Evolutionary conservation across 2,329 filamentous ascomycete genomes (phyloP), one percentile per base, ranked within the genome.

Genomic region (Aspergillus pseudoterreus): DNA sequence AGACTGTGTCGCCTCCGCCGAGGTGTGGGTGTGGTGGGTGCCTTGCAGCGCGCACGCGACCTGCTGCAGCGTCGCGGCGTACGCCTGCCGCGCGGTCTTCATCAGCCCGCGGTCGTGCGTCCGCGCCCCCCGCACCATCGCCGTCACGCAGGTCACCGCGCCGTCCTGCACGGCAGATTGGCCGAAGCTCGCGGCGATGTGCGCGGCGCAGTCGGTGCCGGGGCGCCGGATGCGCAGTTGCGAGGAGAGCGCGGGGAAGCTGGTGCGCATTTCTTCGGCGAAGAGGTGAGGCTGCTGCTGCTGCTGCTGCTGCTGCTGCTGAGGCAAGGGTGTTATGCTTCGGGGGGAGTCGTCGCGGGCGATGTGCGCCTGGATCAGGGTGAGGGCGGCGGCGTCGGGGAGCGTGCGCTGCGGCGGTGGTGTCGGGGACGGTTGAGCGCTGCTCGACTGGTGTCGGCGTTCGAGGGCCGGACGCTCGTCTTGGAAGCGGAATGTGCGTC

Each of bases 381-480:
- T 30, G 27, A 30, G 27, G 27, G 27, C 35, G 35, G 35, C 15
- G 14, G 35, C 9, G 11, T 8, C 6, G 35, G 35, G 35, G 14
- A n/a, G 35, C 12, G 8, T 14, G 39, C 15, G 39, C 5, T 42
- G 39, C 4, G 22, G 39, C 1, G 39, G 19, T 21, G 19, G 22
- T 5, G 15, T 9, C 11, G 39, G 11, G 27, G 27, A 30, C 8
- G 27, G 27, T 30, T 8, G 27, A 11, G 3, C 8, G 27, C 27
- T 30, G 27, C 27, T 30, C 17, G 47, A 49, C 9, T 56, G 63
- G 55, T 63, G 63, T 50, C 57, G 62, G n/a, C 65, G 62, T n/a
- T 63, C 61, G 10, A 73, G 60, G 43, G 57, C 67, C 10, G 63
- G 64, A 4, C 69, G 62, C 56, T 73, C 70, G 51, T 73, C 70